phyloP scores from a whole-genome alignment of 1,284 basidiomycete genomes.

The Tilletia caries region DNA sequence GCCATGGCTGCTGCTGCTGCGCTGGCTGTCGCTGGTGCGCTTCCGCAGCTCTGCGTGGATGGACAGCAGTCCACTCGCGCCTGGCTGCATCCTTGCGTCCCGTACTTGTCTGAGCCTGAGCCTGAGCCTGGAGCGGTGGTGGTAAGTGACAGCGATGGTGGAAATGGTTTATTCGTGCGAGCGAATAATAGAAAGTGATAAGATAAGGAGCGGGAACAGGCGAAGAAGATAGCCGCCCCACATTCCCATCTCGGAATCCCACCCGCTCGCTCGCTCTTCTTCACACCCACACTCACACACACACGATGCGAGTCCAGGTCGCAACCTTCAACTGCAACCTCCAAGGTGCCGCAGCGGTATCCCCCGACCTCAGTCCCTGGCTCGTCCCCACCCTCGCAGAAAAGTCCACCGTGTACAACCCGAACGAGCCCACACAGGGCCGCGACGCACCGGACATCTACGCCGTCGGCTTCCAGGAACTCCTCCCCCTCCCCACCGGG shows the following conservation, averaged over 20 bases:
- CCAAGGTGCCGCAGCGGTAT: conserved; percentile 60
- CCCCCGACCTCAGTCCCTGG: conserved; percentile 48
- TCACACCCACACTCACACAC: background rate
- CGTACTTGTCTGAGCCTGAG: too few relatives aligned
- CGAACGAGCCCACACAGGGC: conserved; percentile 25
- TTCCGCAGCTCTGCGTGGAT: conserved; percentile 10
- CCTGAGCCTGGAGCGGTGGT: too few relatives aligned
- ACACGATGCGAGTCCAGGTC: conserved; percentile 65
- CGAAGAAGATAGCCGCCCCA: too few relatives aligned
- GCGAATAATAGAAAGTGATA: too few relatives aligned
- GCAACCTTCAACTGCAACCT: conserved; percentile 82
- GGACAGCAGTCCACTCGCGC: background rate
- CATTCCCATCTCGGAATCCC: background rate
- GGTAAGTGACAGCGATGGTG: too few relatives aligned
- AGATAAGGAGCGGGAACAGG: too few relatives aligned
- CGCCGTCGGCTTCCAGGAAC: conserved; percentile 83
- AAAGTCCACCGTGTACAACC: conserved; percentile 31
- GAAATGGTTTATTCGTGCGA: too few relatives aligned
- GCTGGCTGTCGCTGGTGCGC: background rate
- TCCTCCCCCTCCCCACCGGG: conserved; percentile 66
- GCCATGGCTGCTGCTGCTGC: background rate
- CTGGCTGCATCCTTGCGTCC: background rate
- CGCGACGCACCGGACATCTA: conserved; percentile 65
- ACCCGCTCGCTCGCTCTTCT: background rate
- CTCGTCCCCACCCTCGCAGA: conserved; percentile 45